Percentiles rank a stretch among this genome's conserved stretches.
These are phyloP conservation scores for Fistulinella cinereoalba DNA, from an alignment of 1,284 basidiomycete species.

Conservation along the genomic window DNA sequence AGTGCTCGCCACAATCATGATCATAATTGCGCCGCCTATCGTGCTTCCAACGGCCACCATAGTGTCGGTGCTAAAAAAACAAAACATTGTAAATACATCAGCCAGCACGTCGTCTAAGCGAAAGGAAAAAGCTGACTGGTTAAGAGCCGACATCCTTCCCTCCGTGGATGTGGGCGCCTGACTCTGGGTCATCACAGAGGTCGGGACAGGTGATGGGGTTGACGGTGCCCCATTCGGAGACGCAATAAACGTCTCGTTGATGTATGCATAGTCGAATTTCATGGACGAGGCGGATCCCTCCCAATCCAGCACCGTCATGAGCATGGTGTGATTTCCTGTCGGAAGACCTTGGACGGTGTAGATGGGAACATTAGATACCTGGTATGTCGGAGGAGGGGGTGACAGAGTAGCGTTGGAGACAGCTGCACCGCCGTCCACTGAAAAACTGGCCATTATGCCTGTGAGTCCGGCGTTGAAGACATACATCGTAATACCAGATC, in stretches of 20 bases:
- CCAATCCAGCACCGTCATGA: slow-evolving; percentile 27
- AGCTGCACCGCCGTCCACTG: slow-evolving; percentile 13
- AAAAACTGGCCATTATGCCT: slow-evolving; percentile 24
- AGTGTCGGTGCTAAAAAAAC: slow-evolving; percentile 9
- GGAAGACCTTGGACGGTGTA: slow-evolving; percentile 17
- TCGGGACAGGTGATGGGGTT: background rate
- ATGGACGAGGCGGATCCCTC: slow-evolving; percentile 15
- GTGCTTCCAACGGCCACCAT: slow-evolving; percentile 15
- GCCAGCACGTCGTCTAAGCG: background rate
- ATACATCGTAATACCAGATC: slow-evolving; percentile 27
- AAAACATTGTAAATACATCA: slow-evolving; percentile 5
- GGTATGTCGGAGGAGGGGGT: slow-evolving; percentile 16
- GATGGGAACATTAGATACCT: slow-evolving; percentile 21
- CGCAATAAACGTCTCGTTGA: slow-evolving; percentile 24
- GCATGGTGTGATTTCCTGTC: slow-evolving; percentile 18
- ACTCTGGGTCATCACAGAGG: slow-evolving; percentile 1
- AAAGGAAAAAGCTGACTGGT: slow-evolving; percentile 9
- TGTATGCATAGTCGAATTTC: slow-evolving; percentile 28
- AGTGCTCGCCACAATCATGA: too few relatives aligned
- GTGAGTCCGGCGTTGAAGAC: slow-evolving; percentile 23
- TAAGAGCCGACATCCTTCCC: slow-evolving; percentile 1
- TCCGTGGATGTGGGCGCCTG: background rate
- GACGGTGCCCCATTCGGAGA: slow-evolving; percentile 3
- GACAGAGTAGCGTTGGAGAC: slow-evolving; percentile 2
- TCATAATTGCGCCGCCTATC: too few relatives aligned